These are phyloP conservation scores for Piloderma croceum DNA, from an alignment of 768 basidiomycete species.

Conservation along the genomic window DNA sequence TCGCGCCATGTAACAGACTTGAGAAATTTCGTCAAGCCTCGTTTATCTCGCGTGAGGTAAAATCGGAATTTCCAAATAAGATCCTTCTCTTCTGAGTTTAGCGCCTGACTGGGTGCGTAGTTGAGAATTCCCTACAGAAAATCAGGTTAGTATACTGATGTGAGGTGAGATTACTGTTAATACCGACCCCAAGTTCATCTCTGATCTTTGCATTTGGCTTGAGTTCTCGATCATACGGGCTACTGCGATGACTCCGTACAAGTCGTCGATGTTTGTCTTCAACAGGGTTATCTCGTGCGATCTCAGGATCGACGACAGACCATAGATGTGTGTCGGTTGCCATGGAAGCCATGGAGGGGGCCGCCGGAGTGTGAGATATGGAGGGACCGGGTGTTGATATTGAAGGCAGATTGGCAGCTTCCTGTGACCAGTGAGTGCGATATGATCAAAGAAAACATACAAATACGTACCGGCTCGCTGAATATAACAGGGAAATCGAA, in stretches of 20 bases:
- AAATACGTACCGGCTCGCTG: slow-evolving; percentile 68
- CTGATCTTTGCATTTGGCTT: slow-evolving; percentile 96
- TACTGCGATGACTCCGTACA: slow-evolving; percentile 90
- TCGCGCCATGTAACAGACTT: slow-evolving; percentile 98
- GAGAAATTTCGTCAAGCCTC: slow-evolving; percentile 94
- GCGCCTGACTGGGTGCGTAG: slow-evolving; percentile 81
- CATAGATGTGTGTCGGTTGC: slow-evolving; percentile 70
- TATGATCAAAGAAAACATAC: neutral
- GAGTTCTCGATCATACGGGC: slow-evolving; percentile 90
- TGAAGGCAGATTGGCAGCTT: slow-evolving; percentile 34
- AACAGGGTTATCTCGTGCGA: slow-evolving; percentile 88
- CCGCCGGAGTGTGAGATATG: slow-evolving; percentile 35
- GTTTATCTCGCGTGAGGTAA: slow-evolving; percentile 87
- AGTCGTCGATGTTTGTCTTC: slow-evolving; percentile 95
- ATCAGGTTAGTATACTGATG: neutral
- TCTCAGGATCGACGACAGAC: slow-evolving; percentile 88
- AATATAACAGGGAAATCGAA: slow-evolving; percentile 98
- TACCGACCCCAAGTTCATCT: slow-evolving; percentile 81
- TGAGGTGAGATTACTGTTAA: neutral
- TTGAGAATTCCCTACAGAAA: slow-evolving; percentile 71
- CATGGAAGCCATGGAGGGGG: slow-evolving; percentile 40
- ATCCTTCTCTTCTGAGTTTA: slow-evolving; percentile 92
- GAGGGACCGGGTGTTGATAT: slow-evolving; percentile 37
- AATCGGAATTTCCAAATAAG: slow-evolving; percentile 99
- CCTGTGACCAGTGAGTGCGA: slow-evolving; percentile 25